These are phyloP conservation scores for Leccinum rimulosum DNA, from an alignment of 768 basidiomycete species.

Conservation along the genomic window DNA sequence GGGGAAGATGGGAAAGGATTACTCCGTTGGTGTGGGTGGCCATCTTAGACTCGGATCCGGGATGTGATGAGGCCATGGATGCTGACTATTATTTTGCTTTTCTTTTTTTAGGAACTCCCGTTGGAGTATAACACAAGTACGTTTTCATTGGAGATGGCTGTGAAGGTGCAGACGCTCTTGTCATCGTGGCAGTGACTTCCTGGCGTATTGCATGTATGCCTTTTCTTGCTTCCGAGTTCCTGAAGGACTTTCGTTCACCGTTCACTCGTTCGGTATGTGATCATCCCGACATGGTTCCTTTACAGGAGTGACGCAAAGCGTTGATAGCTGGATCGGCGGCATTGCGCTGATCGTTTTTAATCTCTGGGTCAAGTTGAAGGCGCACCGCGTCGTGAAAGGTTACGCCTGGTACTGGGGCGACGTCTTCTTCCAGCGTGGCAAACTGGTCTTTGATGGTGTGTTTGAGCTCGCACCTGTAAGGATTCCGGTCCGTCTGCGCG, in stretches of 20 bases:
- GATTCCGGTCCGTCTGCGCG: too few relatives aligned
- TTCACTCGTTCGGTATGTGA: conserved; percentile 77
- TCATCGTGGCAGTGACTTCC: conserved; percentile 67
- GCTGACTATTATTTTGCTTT: neutral
- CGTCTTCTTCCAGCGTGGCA: conserved; percentile 86
- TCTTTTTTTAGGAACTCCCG: conserved; percentile 68
- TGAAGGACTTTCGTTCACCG: conserved; percentile 61
- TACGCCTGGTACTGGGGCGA: conserved; percentile 99
- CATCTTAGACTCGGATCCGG: neutral
- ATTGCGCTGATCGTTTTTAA: conserved; percentile 88
- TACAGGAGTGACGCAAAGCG: neutral
- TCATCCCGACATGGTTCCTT: neutral
- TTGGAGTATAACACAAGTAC: conserved; percentile 94
- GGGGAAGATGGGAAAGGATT: conserved; percentile 93
- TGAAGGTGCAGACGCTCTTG: neutral
- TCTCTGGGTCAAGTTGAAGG: conserved; percentile 97
- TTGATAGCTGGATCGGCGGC: conserved; percentile 80
- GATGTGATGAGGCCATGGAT: too few relatives aligned
- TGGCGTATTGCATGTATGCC: conserved; percentile 93
- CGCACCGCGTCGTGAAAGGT: conserved; percentile 95
- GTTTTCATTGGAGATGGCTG: conserved; percentile 26
- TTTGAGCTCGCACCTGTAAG: conserved; percentile 93
- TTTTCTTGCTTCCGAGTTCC: conserved; percentile 91
- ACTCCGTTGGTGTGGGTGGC: conserved; percentile 79
- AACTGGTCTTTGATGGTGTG: conserved; percentile 94